Evolutionary conservation across 2,329 filamentous ascomycete species (phyloP).

Genomic region (Mycocentrospora acerina): DNA sequence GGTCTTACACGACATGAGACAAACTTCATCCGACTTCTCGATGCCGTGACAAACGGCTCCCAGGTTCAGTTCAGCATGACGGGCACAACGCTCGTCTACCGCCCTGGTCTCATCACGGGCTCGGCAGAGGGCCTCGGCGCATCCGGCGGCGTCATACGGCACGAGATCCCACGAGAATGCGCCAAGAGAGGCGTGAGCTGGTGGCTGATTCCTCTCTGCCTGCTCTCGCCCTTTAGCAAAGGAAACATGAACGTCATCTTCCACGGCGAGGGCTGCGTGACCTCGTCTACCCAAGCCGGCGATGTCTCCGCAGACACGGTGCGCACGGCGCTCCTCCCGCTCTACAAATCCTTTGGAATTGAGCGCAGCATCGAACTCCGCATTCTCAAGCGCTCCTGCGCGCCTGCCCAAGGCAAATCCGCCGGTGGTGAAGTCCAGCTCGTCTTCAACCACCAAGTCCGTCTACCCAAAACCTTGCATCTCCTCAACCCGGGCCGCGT

Average conservation of each 20-base stretch:
- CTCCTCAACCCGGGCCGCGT: conserved; percentile 80
- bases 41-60: conserved; percentile 91
- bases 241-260: conserved; percentile 87
- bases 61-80: conserved; percentile 96
- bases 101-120: conserved; percentile 88
- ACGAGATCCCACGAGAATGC: conserved; percentile 76
- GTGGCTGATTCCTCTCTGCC: conserved; percentile 84
- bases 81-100: conserved; percentile 88
- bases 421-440: conserved; percentile 93
- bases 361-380: conserved; percentile 81
- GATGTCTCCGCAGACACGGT: conserved; percentile 93
- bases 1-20: conserved; percentile 91
- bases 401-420: conserved; percentile 72
- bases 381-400: conserved; percentile 69
- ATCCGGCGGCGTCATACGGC: conserved; percentile 72
- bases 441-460: conserved; percentile 88
- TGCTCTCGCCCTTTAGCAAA: conserved; percentile 92
- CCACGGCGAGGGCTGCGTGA: conserved; percentile 89
- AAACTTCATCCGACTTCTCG: conserved; percentile 91
- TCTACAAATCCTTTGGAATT: conserved; percentile 90
- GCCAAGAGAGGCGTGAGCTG: conserved; percentile 82
- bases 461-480: conserved; percentile 91
- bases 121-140: conserved; percentile 75
- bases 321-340: conserved; percentile 84
- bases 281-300: conserved; percentile 76